These are phyloP conservation scores for Aspergillus caelatus DNA, from an alignment of 2,329 filamentous ascomycete species.

Conservation along the genomic window DNA sequence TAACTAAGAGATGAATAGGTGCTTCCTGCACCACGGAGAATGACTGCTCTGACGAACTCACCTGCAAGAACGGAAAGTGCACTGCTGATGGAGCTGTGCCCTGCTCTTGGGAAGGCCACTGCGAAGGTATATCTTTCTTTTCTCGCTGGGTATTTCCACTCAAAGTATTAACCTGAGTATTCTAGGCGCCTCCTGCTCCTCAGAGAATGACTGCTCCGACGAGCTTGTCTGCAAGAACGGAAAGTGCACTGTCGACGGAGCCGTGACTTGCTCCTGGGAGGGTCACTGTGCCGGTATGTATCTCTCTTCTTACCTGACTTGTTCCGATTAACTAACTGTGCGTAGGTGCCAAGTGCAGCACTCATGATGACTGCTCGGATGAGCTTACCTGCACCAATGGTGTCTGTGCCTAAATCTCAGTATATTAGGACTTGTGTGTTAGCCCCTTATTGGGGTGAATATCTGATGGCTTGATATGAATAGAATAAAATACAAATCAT, in stretches of 20 bases:
- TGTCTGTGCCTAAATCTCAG: not conserved
- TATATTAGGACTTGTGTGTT: not conserved
- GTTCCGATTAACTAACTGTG: not conserved
- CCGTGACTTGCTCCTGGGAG: conserved; percentile 10
- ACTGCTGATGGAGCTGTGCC: not conserved
- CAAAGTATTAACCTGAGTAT: not conserved
- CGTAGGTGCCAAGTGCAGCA: conserved; percentile 2
- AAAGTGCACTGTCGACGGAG: conserved; percentile 10
- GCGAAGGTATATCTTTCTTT: no score
- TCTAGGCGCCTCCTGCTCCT: conserved; percentile 10
- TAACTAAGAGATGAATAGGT: not conserved
- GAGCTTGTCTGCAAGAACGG: conserved; percentile 13
- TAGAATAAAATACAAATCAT: not conserved
- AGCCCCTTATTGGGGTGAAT: not conserved
- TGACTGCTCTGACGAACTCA: conserved; percentile 14
- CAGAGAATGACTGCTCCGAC: conserved; percentile 13
- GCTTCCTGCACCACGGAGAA: conserved; percentile 10
- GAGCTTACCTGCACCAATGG: not conserved
- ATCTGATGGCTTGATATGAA: not conserved
- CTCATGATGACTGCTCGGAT: not conserved
- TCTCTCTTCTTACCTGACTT: not conserved
- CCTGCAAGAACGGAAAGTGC: conserved; percentile 18
- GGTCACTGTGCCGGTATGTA: conserved; percentile 8
- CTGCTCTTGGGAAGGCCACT: conserved; percentile 15
- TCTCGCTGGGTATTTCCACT: no score